A percentile compares a stretch with the other conserved stretches of the same genome.
phyloP scores from a whole-genome alignment of 441 rosid species.

The Syzygium malaccense region DNA sequence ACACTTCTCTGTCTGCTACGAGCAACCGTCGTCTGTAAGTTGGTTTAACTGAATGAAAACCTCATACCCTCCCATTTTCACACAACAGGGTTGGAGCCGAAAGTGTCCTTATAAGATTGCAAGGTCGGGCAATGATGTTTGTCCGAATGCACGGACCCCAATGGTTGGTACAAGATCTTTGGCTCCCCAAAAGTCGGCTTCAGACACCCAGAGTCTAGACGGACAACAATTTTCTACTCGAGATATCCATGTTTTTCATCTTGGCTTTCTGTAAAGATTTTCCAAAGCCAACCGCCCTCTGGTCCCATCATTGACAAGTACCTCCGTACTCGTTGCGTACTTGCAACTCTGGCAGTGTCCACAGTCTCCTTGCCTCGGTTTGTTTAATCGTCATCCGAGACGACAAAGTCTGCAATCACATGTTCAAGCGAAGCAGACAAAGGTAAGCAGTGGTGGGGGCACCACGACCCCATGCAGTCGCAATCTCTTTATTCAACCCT shows the following conservation, averaged over 20 bases:
- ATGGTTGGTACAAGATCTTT: neutral
- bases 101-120: neutral
- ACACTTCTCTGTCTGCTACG: neutral
- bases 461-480: neutral
- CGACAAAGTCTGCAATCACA: neutral
- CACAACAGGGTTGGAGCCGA: neutral
- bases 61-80: neutral
- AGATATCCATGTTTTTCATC: neutral
- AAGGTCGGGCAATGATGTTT: neutral
- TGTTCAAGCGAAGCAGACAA: neutral
- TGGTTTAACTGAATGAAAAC: neutral
- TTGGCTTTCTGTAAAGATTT: neutral
- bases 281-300: neutral
- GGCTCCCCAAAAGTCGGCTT: neutral
- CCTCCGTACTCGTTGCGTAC: neutral
- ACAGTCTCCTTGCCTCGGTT: neutral
- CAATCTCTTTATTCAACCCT: neutral
- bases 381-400: neutral
- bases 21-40: neutral
- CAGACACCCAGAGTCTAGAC: neutral
- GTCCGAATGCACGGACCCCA: neutral
- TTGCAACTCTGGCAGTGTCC: neutral
- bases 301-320: neutral
- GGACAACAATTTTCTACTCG: neutral
- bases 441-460: neutral